Conservation (phyloP, 2,329 filamentous ascomycete genomes). For the Fusarium globosum region DNA sequence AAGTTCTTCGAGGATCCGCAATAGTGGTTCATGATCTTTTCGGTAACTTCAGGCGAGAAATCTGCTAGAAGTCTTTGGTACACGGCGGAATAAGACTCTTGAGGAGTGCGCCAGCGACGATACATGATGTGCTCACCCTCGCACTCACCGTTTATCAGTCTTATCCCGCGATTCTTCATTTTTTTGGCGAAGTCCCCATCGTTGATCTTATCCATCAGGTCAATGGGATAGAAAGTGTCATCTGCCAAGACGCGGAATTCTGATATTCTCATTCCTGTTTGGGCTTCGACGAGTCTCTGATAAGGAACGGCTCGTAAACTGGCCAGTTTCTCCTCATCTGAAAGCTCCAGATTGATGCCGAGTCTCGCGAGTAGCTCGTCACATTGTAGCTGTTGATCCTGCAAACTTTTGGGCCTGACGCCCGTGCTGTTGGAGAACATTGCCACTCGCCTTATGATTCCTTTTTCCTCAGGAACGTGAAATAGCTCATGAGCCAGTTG, state of each 20-base stretch:
- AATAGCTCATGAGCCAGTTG: not conserved
- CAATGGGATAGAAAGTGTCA: not conserved
- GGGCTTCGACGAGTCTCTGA: not conserved
- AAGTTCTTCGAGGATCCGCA: not conserved
- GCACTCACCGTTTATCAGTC: not conserved
- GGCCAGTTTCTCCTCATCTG: not conserved
- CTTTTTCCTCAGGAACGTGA: not conserved
- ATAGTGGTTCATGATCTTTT: not conserved
- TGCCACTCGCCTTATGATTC: not conserved
- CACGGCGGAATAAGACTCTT: not conserved
- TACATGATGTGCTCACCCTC: not conserved
- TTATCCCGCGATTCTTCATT: not conserved
- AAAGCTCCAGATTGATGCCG: fast-evolving
- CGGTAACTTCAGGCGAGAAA: not conserved
- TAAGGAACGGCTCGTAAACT: not conserved
- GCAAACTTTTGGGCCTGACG: not conserved
- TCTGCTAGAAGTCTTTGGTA: not conserved
- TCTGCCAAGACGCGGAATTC: not conserved
- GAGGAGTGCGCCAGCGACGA: not conserved
- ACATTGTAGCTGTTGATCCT: not conserved
- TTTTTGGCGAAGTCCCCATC: not conserved
- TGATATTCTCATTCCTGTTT: not conserved
- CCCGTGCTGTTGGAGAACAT: not conserved
- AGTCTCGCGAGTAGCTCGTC: not conserved
- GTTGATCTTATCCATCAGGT: not conserved